Evolutionary conservation across 2,329 filamentous ascomycete genomes (phyloP), one percentile per base, ranked within the genome.

Genomic region (Trichoderma simmonsii): DNA sequence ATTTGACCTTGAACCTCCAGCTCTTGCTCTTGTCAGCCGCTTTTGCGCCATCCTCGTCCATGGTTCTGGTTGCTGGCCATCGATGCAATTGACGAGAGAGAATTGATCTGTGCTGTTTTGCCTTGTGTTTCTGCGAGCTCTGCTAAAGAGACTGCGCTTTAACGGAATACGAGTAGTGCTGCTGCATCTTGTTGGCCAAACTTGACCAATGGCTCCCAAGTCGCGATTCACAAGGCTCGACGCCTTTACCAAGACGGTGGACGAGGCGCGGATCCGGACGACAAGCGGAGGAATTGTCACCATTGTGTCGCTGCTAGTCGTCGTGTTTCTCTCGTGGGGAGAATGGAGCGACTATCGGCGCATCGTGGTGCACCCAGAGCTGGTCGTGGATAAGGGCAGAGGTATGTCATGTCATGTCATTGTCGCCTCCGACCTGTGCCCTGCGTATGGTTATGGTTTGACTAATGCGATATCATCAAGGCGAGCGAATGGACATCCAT

Each of bases 401-500:
- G 94, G 93, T 94, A 86, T 75, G 85, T 75, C 60, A 34, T 28
- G 8, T 43, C 39, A 9, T 39, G 36, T 8, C 36, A 39, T 39
- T 43, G 39, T 48, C 39, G 34, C n/a, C 18, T 51, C 11, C 9
- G 34, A 26, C 26, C 26, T 26, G 26, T 26, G 26, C 26, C 26
- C 26, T 26, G 26, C 26, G 26, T 26, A 26, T 26, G 26, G 26
- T 26, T 15, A 39, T 57, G 39, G 12, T 36, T 18, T 48, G 24
- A 24, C 57, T 51, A 28, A 26, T 43, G 36, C 11, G 24, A 32
- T n/a, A 26, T 32, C 48, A 57, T 32, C n/a, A 73, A 94, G 93
- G 94, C 81, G 95, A 99, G 86, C 94, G 95, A 82, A 98, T 99
- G 95, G 96, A 98, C 82, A 99, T 99, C 75, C 94, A 97, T 81